phyloP scores from a whole-genome alignment of 2,329 filamentous ascomycete species.

The Tolypocladium amazonense region DNA sequence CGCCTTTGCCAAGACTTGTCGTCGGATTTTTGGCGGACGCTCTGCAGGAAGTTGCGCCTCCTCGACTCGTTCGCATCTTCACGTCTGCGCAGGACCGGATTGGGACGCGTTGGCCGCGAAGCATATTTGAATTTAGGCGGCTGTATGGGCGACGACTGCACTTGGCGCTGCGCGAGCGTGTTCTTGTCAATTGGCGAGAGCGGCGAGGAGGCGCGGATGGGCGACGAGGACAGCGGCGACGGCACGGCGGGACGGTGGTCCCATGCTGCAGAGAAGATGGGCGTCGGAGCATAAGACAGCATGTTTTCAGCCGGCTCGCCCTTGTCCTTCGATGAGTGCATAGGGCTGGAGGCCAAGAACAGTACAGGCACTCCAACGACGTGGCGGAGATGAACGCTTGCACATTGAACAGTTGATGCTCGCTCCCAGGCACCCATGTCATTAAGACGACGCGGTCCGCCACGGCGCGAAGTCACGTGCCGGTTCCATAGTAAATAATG shows the following conservation, averaged over 20 bases:
- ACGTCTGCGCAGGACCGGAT: constrained; percentile 49
- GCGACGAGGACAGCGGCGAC: constrained; percentile 50
- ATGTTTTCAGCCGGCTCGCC: constrained; percentile 16
- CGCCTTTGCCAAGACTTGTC: constrained; percentile 49
- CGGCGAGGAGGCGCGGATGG: constrained; percentile 40
- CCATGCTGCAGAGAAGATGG: constrained; percentile 32
- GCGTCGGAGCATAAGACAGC: constrained; percentile 31
- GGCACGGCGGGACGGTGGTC: constrained; percentile 36
- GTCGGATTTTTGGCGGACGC: constrained; percentile 48
- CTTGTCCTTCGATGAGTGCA: constrained; percentile 23
- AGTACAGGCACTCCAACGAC: neutral
- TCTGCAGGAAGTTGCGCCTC: constrained; percentile 59
- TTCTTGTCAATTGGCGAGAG: constrained; percentile 33
- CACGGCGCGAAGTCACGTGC: neutral
- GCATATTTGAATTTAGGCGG: constrained; percentile 38
- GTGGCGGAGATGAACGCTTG: neutral
- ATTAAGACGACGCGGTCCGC: neutral
- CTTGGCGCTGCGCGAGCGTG: constrained; percentile 26
- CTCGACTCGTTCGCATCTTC: constrained; percentile 55
- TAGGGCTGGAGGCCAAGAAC: constrained; percentile 5
- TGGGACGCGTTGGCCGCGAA: constrained; percentile 46
- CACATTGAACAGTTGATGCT: neutral
- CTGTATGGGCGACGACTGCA: constrained; percentile 33
- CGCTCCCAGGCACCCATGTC: neutral
- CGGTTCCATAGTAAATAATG: neutral